Conservation (phyloP, 2,329 filamentous ascomycete species). For the Fusarium chuoi region DNA sequence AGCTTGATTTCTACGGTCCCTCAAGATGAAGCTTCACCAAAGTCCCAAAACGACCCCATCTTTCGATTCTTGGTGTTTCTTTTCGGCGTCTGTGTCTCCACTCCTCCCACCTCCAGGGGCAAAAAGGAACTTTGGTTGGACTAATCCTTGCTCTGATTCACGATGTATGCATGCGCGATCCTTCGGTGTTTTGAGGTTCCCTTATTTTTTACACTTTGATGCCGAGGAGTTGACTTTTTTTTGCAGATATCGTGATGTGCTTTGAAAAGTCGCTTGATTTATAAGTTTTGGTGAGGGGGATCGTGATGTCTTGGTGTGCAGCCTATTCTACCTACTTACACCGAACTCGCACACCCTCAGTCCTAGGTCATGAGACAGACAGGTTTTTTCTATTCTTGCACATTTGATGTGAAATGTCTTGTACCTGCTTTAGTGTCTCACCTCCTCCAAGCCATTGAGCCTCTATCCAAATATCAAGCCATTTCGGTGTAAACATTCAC, state of each 20-base stretch:
- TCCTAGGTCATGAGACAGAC: constrained; percentile 27
- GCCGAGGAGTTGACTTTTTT: not conserved
- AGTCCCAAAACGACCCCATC: constrained; percentile 29
- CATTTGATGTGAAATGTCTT: not conserved
- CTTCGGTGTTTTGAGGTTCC: not conserved
- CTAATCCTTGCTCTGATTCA: constrained; percentile 7
- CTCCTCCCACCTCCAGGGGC: not conserved
- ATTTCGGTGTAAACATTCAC: not conserved
- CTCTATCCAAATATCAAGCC: not conserved
- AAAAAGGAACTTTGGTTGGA: constrained; percentile 28
- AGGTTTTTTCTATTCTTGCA: not conserved
- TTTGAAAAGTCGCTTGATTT: not conserved
- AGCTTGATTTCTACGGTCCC: not conserved
- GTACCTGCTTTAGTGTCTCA: constrained; percentile 33
- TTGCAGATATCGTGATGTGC: not conserved
- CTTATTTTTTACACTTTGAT: constrained; percentile 29
- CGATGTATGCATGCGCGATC: constrained; percentile 12
- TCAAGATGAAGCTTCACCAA: constrained; percentile 30
- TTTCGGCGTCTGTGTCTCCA: not conserved
- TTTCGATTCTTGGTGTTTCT: constrained; percentile 32
- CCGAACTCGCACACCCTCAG: not conserved
- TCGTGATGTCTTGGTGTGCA: constrained; percentile 1
- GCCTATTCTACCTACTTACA: not conserved
- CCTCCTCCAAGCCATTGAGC: not conserved
- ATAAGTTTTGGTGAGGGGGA: not conserved